Percentiles rank a stretch among this genome's conserved stretches.
Evolutionary conservation across 1,139 yeast genomes (phyloP).

Genomic region (Hansenula sp.): DNA sequence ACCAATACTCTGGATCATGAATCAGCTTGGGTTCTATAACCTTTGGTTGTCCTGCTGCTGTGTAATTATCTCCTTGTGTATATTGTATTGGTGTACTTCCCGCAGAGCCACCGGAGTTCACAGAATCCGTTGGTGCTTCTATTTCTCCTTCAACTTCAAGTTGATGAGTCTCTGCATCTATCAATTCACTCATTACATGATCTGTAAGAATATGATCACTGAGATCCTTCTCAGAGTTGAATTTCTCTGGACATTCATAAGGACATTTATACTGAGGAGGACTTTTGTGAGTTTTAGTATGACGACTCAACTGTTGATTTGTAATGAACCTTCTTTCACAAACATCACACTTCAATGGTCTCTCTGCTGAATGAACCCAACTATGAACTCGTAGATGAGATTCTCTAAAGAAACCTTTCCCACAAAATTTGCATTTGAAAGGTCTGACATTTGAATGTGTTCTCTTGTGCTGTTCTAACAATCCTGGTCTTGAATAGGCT

Average conservation of each 20-base stretch:
- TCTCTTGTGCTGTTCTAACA: conserved; percentile 61
- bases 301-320: conserved; percentile 77
- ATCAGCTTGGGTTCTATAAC: too few species aligned
- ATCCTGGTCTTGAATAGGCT: conserved; percentile 45
- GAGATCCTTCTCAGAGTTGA: background rate
- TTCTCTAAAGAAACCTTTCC: conserved; percentile 64
- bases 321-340: conserved; percentile 59
- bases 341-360: conserved; percentile 59
- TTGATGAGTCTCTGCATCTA: background rate
- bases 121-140: background rate
- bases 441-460: conserved; percentile 83
- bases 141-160: background rate
- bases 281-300: conserved; percentile 62
- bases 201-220: background rate
- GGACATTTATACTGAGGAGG: background rate
- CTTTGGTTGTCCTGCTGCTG: too few species aligned
- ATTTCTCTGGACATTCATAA: background rate
- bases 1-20: background rate
- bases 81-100: too few species aligned
- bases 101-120: too few species aligned
- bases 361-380: conserved; percentile 59
- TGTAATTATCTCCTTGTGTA: too few species aligned
- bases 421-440: conserved; percentile 70
- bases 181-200: background rate
- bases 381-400: conserved; percentile 65